Conservation (phyloP, 768 basidiomycete genomes). For the Leccinum subtestaceum region DNA sequence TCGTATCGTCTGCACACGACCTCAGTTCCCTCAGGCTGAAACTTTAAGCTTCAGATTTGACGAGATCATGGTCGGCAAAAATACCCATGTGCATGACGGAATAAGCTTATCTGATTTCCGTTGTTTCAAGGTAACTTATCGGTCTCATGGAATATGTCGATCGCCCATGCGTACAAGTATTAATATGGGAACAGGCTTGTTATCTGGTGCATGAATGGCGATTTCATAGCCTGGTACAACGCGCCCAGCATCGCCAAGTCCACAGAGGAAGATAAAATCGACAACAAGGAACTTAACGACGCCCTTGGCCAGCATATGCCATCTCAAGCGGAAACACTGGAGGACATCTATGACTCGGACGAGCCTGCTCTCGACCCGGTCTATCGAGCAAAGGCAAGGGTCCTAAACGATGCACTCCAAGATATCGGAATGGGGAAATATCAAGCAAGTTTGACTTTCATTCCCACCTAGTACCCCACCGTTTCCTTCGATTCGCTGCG, state of each 20-base stretch:
- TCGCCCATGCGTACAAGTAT: too few relatives aligned
- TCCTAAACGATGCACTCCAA: conserved; percentile 60
- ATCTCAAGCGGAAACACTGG: conserved; percentile 10
- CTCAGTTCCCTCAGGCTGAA: neutral
- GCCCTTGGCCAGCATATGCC: neutral
- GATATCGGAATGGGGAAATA: conserved; percentile 73
- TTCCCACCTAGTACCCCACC: neutral
- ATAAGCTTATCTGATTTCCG: neutral
- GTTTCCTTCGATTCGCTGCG: neutral
- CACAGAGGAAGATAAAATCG: conserved; percentile 1
- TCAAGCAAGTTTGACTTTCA: conserved; percentile 39
- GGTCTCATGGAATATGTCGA: neutral
- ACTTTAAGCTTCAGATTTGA: too few relatives aligned
- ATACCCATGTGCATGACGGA: neutral
- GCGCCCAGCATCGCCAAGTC: conserved; percentile 18
- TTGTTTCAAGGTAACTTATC: neutral
- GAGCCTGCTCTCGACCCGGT: conserved; percentile 46
- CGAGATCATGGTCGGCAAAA: neutral
- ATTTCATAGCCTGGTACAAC: neutral
- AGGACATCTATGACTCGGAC: conserved; percentile 22
- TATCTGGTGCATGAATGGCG: too few relatives aligned
- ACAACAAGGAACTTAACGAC: conserved; percentile 2
- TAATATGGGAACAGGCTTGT: neutral
- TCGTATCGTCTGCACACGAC: neutral
- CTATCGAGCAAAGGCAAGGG: conserved; percentile 54